Evolutionary conservation across 768 basidiomycete species (phyloP).

Genomic region (Boletus tomentosulus): DNA sequence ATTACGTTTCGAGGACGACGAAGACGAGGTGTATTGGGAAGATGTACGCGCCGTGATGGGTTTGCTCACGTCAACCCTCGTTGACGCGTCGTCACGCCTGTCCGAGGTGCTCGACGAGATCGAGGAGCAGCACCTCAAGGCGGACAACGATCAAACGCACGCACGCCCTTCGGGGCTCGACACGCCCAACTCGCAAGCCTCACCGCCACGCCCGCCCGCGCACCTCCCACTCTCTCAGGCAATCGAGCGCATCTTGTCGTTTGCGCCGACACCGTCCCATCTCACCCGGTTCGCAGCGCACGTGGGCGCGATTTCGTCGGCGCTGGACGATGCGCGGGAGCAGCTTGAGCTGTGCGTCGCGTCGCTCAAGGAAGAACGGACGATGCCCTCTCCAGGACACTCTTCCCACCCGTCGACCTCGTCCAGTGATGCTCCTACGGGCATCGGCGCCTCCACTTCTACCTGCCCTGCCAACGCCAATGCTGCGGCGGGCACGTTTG

Average conservation of each 20-base stretch:
- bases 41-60: conserved; percentile 74
- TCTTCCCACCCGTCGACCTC: conserved; percentile 21
- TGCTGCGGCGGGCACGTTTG: neutral
- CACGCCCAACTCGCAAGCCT: conserved; percentile 15
- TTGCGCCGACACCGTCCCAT: conserved; percentile 72
- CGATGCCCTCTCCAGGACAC: conserved; percentile 13
- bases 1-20: conserved; percentile 68
- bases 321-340: conserved; percentile 67
- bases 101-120: conserved; percentile 58
- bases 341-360: conserved; percentile 61
- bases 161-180: conserved; percentile 11
- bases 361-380: conserved; percentile 43
- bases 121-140: conserved; percentile 46
- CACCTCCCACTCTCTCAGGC: conserved; percentile 8
- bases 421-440: conserved; percentile 4
- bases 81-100: conserved; percentile 60
- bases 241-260: conserved; percentile 36
- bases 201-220: conserved; percentile 14
- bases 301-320: conserved; percentile 62
- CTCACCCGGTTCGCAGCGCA: conserved; percentile 69
- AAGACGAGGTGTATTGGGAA: conserved; percentile 81
- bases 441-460: neutral
- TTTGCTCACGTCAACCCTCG: conserved; percentile 61
- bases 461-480: too few species aligned
- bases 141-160: conserved; percentile 42